Evolutionary conservation across 805 yeast genomes (phyloP), one percentile per base, ranked within the genome.

Genomic region (Sungouiozyma ichnusensis): DNA sequence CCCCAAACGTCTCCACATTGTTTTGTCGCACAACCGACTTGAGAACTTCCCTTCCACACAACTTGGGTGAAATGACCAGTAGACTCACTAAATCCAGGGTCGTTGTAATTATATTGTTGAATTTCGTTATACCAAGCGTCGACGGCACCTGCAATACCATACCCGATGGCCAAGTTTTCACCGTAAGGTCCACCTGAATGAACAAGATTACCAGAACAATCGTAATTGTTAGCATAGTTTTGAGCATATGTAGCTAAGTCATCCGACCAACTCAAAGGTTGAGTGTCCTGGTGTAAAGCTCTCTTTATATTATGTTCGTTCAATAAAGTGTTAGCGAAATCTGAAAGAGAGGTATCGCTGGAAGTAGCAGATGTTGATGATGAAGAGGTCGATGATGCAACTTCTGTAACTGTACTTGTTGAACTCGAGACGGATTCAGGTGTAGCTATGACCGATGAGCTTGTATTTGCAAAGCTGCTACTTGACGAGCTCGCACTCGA

Each of bases 81-180:
- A 16, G 80, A 74, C 29, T 41, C 38, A 24, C 43, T 34, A 37
- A 31, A 46, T 11, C 38, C 44, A 36, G 51, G 51, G 38, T 48
- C 46, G 18, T 37, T 17, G 64, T 62, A 81, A 60, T 73, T 64
- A 62, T 80, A 82, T 39, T 57, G 45, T 6, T 51, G 42, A 51
- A 78, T 80, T 65, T 82, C 90, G 45, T 66, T 60, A 62, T 82
- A 81, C 90, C 90, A 82, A 32, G 81, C 77, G 45, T 77, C 79
- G 33, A 80, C 81, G n/a, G 51, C 35, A 38, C 44, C 51, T 14
- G 71, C 73, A 33, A 55, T 48, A 45, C 85, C 86, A 35, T 76
- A 74, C 36, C 51, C 51, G 16, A 43, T 18, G 15, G 87, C 87
- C 51, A 82, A 69, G 64, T 82, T 82, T 58, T 82, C 92, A 64